phyloP scores from a whole-genome alignment of 208 protist genomes.

The Leishmania martiniquensis region DNA sequence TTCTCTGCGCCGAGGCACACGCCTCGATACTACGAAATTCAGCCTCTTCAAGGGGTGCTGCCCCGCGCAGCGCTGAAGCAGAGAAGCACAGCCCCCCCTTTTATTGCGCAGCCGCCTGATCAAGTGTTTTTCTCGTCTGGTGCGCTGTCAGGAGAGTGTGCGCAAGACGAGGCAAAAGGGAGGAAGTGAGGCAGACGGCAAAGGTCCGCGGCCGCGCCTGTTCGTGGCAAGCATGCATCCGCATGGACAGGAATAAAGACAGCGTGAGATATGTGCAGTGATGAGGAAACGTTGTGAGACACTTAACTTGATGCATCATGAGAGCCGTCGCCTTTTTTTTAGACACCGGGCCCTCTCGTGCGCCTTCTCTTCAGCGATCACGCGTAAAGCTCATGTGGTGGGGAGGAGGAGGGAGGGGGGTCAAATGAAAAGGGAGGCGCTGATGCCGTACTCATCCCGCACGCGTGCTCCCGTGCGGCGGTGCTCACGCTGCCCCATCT shows the following conservation, averaged over 20 bases:
- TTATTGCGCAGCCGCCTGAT: too few species aligned
- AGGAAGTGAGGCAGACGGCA: background rate
- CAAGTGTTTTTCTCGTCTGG: too few species aligned
- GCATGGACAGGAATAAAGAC: background rate
- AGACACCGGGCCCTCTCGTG: too few species aligned
- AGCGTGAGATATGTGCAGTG: background rate
- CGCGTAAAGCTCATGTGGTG: background rate
- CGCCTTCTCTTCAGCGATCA: background rate
- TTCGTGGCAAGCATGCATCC: background rate
- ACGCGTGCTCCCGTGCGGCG: background rate
- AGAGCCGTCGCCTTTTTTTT: too few species aligned
- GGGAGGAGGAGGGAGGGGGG: background rate
- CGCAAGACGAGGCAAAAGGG: too few species aligned
- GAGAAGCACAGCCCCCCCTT: background rate
- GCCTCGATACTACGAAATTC: background rate
- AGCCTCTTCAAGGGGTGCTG: background rate
- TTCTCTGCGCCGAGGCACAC: background rate
- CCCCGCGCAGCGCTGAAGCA: background rate
- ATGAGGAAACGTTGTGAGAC: background rate
- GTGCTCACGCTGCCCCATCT: constrained; percentile 4
- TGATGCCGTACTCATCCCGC: background rate
- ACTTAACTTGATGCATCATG: background rate
- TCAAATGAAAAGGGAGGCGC: too few species aligned
- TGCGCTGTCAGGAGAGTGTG: background rate
- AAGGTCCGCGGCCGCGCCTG: background rate